Base-by-base conservation (phyloP, 176 grass and related monocot genomes). In the Eragrostis nindensis region DNA sequence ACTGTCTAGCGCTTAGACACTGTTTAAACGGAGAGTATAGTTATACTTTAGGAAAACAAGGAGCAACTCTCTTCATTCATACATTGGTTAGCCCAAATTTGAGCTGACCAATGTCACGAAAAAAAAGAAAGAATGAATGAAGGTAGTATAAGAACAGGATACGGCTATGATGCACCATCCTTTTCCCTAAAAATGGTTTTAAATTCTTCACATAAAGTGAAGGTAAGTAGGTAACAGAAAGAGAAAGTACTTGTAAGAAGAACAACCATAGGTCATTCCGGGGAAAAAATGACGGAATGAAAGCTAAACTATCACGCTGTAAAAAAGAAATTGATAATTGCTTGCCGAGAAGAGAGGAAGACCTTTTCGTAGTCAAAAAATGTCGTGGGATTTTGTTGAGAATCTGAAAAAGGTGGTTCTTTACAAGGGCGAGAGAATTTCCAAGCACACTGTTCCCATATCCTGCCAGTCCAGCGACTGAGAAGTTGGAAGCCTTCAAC, bases 311-410 rank as follows among this genome's bases (percentile, higher is more conserved):
- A 67, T 11, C 30, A 54, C 5, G 0, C 67, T 54, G 62, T 43
- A 74, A 30, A 41, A 63, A 32, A 24, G 68, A 79, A 54, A 36
- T 36, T 15, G 62, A 84, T 46, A 64, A 77, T 18, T 49, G 54
- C 2, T n/a, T 83, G 27, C 26, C 21, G 86, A 78, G 74, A 80
- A 78, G 68, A 32, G 7, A 40, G 45, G 54, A 50, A 63, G 70
- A 95, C 95, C 92, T 98, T 98, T 86, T 98, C 95, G 16, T 98
- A 98, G 86, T 94, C 95, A 81, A 98, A 98, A 85, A 89, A 91
- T 42, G 92, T 91, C 3, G 75, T 79, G 16, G 92, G 30, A 11
- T 80, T 79, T 40, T 91, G 90, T 62, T 92, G 86, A 80, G 90
- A 83, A 98, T 92, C 88, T 66, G 89, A 53, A 85, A 86, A 40